Evolutionary conservation across 176 grass and related monocot genomes (phyloP), one percentile per base, ranked within the genome.

Genomic region (Phragmites australis): DNA sequence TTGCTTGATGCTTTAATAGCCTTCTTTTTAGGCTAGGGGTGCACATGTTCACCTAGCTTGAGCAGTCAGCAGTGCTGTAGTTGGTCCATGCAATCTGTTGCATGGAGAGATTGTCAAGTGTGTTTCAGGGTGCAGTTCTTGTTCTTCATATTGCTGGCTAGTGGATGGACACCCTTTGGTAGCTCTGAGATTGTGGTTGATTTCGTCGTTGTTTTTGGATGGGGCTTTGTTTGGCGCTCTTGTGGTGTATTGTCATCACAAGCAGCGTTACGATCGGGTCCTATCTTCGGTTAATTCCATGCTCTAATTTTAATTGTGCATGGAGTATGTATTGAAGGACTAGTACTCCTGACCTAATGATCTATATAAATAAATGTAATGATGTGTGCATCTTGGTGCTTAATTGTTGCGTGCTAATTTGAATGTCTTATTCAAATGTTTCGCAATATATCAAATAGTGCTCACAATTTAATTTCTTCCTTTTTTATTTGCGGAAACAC

Each of bases 31-130:
- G 64, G 77, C 71, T 19, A 21, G 13, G 40, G 21, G 45, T 49
- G 82, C 82, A 76, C 77, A 54, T 42, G 48, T 65, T 76, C 70
- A 85, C 71, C 27, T 79, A 58, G 47, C 25, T 77, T 51, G 37
- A 25, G 46, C 23, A 76, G 63, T 10, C 45, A 40, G 65, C 47
- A 11, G 46, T 77, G 79, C 21, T 65, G n/a, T 54, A 9, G 3
- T 65, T 25, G 25, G 48, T 58, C 53, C 62, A 48, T 68, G 82
- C 63, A 46, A 74, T 50, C 12, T 53, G 23, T 52, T 54, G 58
- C 34, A 54, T 41, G 70, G 70, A 65, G 53, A 54, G 2, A 8
- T 16, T 21, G 7, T 26, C 29, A 42, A 30, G 37, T 22, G 37
- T 83, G 70, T 78, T 77, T 82, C 0, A 48, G 71, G 79, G 71